phyloP scores from a whole-genome alignment of 2,329 filamentous ascomycete species.

The Xylaria sp. region DNA sequence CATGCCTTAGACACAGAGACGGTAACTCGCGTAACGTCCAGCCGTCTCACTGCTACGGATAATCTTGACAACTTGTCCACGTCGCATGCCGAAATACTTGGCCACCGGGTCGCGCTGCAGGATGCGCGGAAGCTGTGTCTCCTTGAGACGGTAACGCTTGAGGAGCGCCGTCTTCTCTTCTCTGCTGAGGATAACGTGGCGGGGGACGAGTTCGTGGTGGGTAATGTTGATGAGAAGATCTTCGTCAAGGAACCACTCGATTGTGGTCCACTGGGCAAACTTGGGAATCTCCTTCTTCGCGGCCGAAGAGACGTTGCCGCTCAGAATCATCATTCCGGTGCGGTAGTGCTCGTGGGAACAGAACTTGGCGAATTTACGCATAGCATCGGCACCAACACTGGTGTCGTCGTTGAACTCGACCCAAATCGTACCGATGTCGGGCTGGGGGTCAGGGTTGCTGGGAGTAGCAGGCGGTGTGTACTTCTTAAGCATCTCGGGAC shows the following conservation, averaged over 20 bases:
- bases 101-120: constrained; percentile 88
- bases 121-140: constrained; percentile 92
- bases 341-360: constrained; percentile 75
- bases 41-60: constrained; percentile 94
- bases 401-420: constrained; percentile 81
- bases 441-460: constrained; percentile 61
- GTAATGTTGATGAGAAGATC: constrained; percentile 98
- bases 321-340: constrained; percentile 85
- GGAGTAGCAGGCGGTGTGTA: constrained; percentile 69
- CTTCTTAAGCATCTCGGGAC: constrained; percentile 76
- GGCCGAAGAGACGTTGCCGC: constrained; percentile 74
- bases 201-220: constrained; percentile 91
- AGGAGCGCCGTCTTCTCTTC: constrained; percentile 86
- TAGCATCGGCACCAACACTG: constrained; percentile 82
- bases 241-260: constrained; percentile 94
- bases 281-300: constrained; percentile 81
- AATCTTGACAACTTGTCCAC: constrained; percentile 97
- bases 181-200: constrained; percentile 81
- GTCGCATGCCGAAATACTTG: constrained; percentile 81
- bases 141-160: constrained; percentile 88
- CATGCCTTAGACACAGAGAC: constrained; percentile 55
- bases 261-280: constrained; percentile 68
- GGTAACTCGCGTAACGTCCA: constrained; percentile 92
- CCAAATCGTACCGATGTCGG: constrained; percentile 83
- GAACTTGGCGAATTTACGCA: constrained; percentile 82